Evolutionary conservation across 176 grass and related monocot species (phyloP).

Genomic region (Carex scoparia): DNA sequence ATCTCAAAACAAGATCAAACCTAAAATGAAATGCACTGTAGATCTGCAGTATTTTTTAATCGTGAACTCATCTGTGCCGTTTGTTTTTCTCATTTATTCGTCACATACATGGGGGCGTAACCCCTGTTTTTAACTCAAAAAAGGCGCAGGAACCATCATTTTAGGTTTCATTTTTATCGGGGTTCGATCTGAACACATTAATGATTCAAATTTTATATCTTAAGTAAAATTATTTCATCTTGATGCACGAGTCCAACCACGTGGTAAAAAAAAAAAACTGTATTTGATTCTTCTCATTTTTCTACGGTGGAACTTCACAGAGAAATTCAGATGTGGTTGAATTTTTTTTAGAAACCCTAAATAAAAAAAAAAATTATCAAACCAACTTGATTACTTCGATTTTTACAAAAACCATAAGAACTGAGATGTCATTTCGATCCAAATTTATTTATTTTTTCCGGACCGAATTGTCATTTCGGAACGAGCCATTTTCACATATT

Average conservation of each 20-base stretch:
- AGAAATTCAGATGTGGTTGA: too few species aligned
- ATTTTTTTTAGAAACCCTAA: too few species aligned
- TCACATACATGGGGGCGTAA: too few species aligned
- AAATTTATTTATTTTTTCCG: too few species aligned
- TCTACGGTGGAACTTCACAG: not conserved
- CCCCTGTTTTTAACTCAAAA: too few species aligned
- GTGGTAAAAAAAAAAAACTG: not conserved
- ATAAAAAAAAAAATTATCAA: too few species aligned
- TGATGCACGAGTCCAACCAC: not conserved
- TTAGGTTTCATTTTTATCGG: not conserved
- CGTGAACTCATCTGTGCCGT: not conserved
- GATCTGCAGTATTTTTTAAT: not conserved
- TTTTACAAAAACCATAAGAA: too few species aligned
- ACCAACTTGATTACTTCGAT: too few species aligned
- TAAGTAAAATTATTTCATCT: not conserved
- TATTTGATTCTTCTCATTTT: not conserved
- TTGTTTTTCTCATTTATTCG: not conserved
- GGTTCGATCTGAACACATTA: not conserved
- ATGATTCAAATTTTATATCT: constrained; percentile 1
- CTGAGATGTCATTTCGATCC: too few species aligned
- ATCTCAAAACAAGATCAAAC: not conserved
- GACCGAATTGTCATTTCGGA: too few species aligned
- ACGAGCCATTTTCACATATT: too few species aligned
- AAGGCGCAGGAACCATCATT: not conserved
- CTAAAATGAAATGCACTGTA: not conserved